These are phyloP conservation scores for Pezicula neosporulosa DNA, from an alignment of 2,329 filamentous ascomycete species.

Conservation along the genomic window DNA sequence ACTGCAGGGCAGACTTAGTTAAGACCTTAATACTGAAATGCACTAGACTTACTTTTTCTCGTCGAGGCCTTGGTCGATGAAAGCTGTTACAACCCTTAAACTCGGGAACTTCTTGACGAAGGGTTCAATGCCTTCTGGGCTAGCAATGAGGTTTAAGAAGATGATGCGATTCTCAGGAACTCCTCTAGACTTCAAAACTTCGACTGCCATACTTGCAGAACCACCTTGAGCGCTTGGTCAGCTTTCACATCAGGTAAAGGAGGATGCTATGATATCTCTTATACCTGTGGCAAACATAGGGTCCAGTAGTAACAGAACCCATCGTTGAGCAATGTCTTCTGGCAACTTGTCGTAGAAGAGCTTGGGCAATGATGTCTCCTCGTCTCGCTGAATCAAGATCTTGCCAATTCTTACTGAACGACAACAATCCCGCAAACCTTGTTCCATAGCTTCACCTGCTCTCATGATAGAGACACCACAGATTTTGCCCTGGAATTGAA, in stretches of 20 bases:
- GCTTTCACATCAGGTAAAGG: slow-evolving; percentile 2
- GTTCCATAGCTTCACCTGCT: slow-evolving; percentile 97
- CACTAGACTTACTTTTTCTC: slow-evolving; percentile 79
- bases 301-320: slow-evolving; percentile 88
- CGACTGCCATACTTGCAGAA: slow-evolving; percentile 94
- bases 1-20: slow-evolving; percentile 43
- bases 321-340: slow-evolving; percentile 85
- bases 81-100: slow-evolving; percentile 88
- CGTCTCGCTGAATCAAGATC: slow-evolving; percentile 95
- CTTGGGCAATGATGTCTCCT: slow-evolving; percentile 88
- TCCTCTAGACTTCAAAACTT: slow-evolving; percentile 83
- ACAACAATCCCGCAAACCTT: slow-evolving; percentile 93
- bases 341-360: slow-evolving; percentile 98
- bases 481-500: slow-evolving; percentile 98
- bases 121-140: slow-evolving; percentile 83
- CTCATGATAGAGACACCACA: slow-evolving; percentile 99
- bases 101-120: slow-evolving; percentile 89
- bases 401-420: slow-evolving; percentile 97
- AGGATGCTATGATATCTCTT: slow-evolving; percentile 16
- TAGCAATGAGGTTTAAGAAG: slow-evolving; percentile 97
- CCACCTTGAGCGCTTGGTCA: slow-evolving; percentile 57
- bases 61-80: slow-evolving; percentile 93
- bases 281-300: slow-evolving; percentile 98
- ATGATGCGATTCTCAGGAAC: slow-evolving; percentile 94
- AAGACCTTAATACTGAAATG: slow-evolving; percentile 4